A percentile compares a stretch with the other conserved stretches of the same genome.
phyloP scores from a whole-genome alignment of 2,329 filamentous ascomycete genomes.

The Camillea tinctor region DNA sequence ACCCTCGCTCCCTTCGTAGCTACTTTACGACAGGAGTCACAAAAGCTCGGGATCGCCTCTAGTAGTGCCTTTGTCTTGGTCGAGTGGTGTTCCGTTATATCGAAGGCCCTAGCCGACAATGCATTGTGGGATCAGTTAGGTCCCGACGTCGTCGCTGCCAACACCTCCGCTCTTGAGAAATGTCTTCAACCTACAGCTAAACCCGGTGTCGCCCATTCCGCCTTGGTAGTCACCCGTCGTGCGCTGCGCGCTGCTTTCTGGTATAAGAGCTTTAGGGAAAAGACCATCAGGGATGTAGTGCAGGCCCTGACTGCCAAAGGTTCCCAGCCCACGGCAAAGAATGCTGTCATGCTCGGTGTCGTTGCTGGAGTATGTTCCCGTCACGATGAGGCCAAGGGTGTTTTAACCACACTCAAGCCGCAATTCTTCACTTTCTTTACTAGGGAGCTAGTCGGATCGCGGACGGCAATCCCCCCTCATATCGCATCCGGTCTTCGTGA shows the following conservation, averaged over 20 bases:
- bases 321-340: slow-evolving; percentile 60
- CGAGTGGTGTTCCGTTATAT: slow-evolving; percentile 82
- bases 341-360: slow-evolving; percentile 78
- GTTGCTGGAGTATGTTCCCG: slow-evolving; percentile 84
- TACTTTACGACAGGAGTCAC: slow-evolving; percentile 68
- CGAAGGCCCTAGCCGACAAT: slow-evolving; percentile 67
- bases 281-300: slow-evolving; percentile 63
- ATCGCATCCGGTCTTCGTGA: slow-evolving; percentile 72
- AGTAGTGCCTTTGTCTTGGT: slow-evolving; percentile 83
- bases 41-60: slow-evolving; percentile 74
- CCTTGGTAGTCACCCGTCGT: slow-evolving; percentile 74
- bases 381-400: slow-evolving; percentile 59
- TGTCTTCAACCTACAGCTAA: slow-evolving; percentile 68
- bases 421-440: slow-evolving; percentile 80
- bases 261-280: slow-evolving; percentile 54
- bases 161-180: slow-evolving; percentile 74
- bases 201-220: slow-evolving; percentile 66
- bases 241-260: slow-evolving; percentile 74
- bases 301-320: slow-evolving; percentile 67
- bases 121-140: slow-evolving; percentile 64
- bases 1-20: slow-evolving; percentile 64
- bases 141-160: slow-evolving; percentile 63
- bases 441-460: slow-evolving; percentile 81
- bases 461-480: slow-evolving; percentile 67
- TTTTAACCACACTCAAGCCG: slow-evolving; percentile 65